Conservation (phyloP, 441 rosid genomes). For the Adansonia gregorii region DNA sequence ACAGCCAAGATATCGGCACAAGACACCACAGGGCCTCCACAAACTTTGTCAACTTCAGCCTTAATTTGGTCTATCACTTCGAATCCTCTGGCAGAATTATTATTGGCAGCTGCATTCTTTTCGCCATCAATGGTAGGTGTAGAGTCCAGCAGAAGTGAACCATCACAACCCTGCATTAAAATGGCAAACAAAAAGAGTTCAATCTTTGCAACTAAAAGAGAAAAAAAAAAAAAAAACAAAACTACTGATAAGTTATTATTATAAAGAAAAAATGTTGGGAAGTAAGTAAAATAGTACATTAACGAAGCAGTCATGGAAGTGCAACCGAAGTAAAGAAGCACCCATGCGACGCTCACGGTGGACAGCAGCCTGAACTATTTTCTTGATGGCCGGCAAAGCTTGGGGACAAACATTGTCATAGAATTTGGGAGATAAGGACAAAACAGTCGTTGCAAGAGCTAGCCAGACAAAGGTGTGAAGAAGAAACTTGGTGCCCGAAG, state of each 20-base stretch:
- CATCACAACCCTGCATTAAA: conserved; percentile 20
- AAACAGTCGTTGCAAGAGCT: neutral
- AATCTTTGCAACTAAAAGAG: neutral
- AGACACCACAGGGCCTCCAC: no score
- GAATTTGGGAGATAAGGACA: neutral
- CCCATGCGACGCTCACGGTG: neutral
- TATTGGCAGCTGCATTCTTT: neutral
- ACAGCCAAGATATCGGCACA: no score
- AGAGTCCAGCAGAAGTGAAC: conserved; percentile 2
- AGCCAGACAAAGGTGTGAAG: neutral
- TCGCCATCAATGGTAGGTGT: conserved; percentile 1
- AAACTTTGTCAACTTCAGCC: no score
- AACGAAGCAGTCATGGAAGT: conserved; percentile 19
- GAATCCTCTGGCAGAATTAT: neutral
- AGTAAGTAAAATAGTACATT: neutral
- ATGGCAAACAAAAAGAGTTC: neutral
- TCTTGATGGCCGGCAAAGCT: no score
- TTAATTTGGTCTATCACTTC: neutral
- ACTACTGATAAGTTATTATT: neutral
- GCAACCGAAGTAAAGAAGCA: neutral
- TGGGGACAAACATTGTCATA: no score
- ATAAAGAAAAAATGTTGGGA: neutral
- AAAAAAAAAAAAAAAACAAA: neutral
- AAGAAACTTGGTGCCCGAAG: neutral
- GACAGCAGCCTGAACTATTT: no score